A percentile compares a stretch with the other conserved stretches of the same genome.
Conservation (phyloP, 345 rosid species). For the Aquilaria sinensis region DNA sequence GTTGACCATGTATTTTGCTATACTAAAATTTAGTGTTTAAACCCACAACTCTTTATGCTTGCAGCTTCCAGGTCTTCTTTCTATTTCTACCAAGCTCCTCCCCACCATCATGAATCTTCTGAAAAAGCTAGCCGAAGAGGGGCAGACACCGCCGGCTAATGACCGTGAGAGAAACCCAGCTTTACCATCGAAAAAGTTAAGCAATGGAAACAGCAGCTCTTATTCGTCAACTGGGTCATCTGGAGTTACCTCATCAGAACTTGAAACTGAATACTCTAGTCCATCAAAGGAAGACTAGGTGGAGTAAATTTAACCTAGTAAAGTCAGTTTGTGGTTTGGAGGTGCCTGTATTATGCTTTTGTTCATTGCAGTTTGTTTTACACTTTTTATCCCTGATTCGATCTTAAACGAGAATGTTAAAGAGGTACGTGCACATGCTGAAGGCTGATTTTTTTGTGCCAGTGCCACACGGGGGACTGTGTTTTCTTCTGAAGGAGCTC, state of each 20-base stretch:
- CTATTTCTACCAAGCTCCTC: conserved; percentile 74
- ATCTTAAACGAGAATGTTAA: conserved; percentile 13
- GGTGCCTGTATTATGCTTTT: conserved; percentile 18
- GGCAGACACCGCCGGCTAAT: conserved; percentile 40
- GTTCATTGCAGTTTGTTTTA: neutral
- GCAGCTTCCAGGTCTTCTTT: conserved; percentile 85
- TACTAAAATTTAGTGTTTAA: no score
- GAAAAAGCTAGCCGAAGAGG: conserved; percentile 71
- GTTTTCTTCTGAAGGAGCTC: conserved; percentile 16
- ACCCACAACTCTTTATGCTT: conserved; percentile 10
- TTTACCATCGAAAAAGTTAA: conserved; percentile 26
- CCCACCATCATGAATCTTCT: conserved; percentile 94
- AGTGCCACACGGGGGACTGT: conserved; percentile 26
- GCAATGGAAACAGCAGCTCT: conserved; percentile 34
- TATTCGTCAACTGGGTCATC: conserved; percentile 53
- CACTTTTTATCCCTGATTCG: conserved; percentile 7
- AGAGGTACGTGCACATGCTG: conserved; percentile 16
- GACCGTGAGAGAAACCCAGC: conserved; percentile 33
- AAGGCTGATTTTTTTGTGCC: conserved; percentile 44
- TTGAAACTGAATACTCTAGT: conserved; percentile 33
- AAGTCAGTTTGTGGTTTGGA: conserved; percentile 6
- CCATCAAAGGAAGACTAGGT: conserved; percentile 47
- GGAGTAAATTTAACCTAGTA: neutral
- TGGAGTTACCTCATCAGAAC: conserved; percentile 28
- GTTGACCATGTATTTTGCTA: no score